phyloP scores from a whole-genome alignment of 495 filamentous ascomycete species.

The Aspergillus kassunensis region DNA sequence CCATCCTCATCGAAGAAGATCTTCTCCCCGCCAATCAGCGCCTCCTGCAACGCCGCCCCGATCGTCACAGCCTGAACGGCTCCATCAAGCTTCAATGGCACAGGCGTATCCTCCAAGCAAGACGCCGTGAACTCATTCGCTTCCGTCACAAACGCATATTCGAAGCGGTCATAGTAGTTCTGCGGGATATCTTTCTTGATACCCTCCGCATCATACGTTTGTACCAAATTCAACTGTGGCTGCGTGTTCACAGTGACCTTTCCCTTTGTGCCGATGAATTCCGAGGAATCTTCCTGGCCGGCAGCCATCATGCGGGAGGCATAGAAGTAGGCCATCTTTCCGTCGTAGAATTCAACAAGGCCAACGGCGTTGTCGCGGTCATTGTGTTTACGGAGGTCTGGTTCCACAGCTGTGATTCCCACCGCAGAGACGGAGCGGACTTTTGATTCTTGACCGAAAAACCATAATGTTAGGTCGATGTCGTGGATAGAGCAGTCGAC shows the following conservation, averaged over 20 bases:
- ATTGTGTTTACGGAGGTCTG: constrained; percentile 53
- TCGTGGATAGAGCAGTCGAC: constrained; percentile 58
- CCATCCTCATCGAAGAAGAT: constrained; percentile 51
- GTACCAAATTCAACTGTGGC: constrained; percentile 49
- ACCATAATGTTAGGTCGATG: constrained; percentile 56
- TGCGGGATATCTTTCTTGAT: constrained; percentile 53
- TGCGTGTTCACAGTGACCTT: constrained; percentile 56
- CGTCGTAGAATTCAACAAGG: constrained; percentile 59
- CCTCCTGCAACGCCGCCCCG: constrained; percentile 57
- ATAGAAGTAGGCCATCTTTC: constrained; percentile 60
- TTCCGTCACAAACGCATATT: constrained; percentile 60
- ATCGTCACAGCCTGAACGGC: constrained; percentile 59
- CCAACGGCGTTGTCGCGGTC: constrained; percentile 63
- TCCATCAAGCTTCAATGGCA: constrained; percentile 52
- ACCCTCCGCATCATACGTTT: constrained; percentile 45
- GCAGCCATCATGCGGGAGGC: constrained; percentile 58
- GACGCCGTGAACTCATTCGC: constrained; percentile 56
- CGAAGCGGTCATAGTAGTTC: constrained; percentile 59
- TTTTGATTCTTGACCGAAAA: constrained; percentile 47
- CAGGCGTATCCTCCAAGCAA: constrained; percentile 45
- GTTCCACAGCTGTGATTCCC: constrained; percentile 59
- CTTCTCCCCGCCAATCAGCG: constrained; percentile 52
- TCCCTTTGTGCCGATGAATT: constrained; percentile 60
- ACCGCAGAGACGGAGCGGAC: constrained; percentile 49
- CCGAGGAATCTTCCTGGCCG: constrained; percentile 61